Conservation (phyloP, 2,329 filamentous ascomycete genomes). For the Calonectria fujianensis region DNA sequence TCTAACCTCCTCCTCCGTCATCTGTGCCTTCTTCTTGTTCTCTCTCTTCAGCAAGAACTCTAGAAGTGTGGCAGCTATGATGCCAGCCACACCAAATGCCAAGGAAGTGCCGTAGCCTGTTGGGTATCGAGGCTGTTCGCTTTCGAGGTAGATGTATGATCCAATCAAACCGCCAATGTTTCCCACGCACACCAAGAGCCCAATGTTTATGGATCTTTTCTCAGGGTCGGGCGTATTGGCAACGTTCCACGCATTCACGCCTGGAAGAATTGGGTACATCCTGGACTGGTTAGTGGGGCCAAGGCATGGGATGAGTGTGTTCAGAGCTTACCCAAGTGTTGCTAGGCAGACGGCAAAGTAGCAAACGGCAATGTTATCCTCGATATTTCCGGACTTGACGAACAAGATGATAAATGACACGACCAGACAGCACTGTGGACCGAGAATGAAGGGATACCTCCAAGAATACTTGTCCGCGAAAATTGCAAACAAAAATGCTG, state of each 20-base stretch:
- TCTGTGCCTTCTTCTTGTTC: conserved; percentile 53
- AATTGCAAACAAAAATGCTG: conserved; percentile 57
- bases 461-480: conserved; percentile 62
- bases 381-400: conserved; percentile 59
- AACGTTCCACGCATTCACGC: conserved; percentile 63
- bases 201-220: conserved; percentile 65
- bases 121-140: conserved; percentile 58
- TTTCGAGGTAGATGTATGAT: conserved; percentile 61
- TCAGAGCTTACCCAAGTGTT: conserved; percentile 53
- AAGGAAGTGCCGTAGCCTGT: conserved; percentile 60
- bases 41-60: conserved; percentile 55
- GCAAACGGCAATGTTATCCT: conserved; percentile 62
- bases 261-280: conserved; percentile 65
- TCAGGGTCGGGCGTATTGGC: conserved; percentile 61
- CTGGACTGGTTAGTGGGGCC: conserved; percentile 59
- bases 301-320: accelerated
- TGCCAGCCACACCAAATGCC: conserved; percentile 56
- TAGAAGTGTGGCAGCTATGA: conserved; percentile 56
- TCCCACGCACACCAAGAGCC: conserved; percentile 63
- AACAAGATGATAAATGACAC: conserved; percentile 61
- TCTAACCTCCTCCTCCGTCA: conserved; percentile 52
- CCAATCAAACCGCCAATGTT: conserved; percentile 66
- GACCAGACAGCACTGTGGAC: conserved; percentile 59
- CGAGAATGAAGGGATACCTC: conserved; percentile 63
- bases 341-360: conserved; percentile 67